Evolutionary conservation across 2,329 filamentous ascomycete genomes (phyloP).

Genomic region (Pseudophaeomoniella oleicola): DNA sequence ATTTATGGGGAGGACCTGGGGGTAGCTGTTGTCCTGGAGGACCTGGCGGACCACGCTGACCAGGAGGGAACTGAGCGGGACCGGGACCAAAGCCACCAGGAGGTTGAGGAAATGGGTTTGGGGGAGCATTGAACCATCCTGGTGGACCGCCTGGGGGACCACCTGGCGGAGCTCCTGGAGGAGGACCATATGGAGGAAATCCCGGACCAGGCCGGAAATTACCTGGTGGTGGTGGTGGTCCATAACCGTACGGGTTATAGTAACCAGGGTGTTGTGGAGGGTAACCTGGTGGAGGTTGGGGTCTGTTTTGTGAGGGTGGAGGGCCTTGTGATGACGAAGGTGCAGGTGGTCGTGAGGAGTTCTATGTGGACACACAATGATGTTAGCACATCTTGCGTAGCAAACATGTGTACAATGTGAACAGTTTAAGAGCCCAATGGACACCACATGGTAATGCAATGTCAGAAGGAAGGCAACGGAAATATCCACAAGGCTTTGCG

Average conservation of each 20-base stretch:
- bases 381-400: no score
- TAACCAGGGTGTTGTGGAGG: constrained; percentile 28
- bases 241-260: constrained; percentile 32
- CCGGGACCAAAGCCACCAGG: constrained; percentile 19
- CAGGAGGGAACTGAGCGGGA: constrained; percentile 40
- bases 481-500: constrained; percentile 93
- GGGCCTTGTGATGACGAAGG: constrained; percentile 17
- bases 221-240: constrained; percentile 29
- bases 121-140: constrained; percentile 35
- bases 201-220: constrained; percentile 45
- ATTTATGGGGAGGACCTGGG: constrained; percentile 16
- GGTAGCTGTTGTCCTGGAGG: constrained; percentile 13
- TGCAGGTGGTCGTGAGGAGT: constrained; percentile 26
- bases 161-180: constrained; percentile 54
- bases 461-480: constrained; percentile 99
- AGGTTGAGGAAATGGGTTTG: constrained; percentile 49
- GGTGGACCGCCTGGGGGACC: constrained; percentile 52
- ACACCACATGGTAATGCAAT: constrained; percentile 13
- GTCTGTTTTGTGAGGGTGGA: constrained; percentile 27
- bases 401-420: no score
- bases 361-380: constrained; percentile 21
- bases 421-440: constrained; percentile 4
- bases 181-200: constrained; percentile 61
- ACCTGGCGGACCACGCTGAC: constrained; percentile 19
- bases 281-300: constrained; percentile 33